These are phyloP conservation scores for Penicillium psychrosexuale DNA, from an alignment of 2,329 filamentous ascomycete genomes.

Conservation along the genomic window DNA sequence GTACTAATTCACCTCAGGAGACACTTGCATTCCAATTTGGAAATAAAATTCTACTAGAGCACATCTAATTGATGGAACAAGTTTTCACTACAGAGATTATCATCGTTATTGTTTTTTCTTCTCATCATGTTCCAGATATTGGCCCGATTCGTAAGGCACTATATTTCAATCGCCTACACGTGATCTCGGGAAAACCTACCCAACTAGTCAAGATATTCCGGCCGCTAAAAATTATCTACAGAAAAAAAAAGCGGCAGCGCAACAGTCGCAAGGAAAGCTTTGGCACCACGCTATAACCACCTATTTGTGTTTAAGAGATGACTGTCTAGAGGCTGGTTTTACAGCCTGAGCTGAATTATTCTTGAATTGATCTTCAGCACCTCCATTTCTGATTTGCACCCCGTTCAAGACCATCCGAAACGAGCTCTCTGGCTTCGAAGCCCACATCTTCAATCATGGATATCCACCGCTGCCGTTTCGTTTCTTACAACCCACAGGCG, in stretches of 20 bases:
- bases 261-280: conserved; percentile 18
- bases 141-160: conserved; percentile 7
- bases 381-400: conserved; percentile 13
- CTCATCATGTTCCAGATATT: neutral
- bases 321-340: conserved; percentile 21
- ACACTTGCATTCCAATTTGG: neutral
- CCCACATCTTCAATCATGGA: conserved; percentile 62
- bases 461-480: conserved; percentile 94
- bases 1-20: too few species aligned
- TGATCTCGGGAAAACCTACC: conserved; percentile 8
- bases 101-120: neutral
- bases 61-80: too few species aligned
- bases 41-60: neutral
- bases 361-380: conserved; percentile 16
- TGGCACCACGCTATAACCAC: conserved; percentile 13
- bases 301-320: conserved; percentile 16
- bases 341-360: conserved; percentile 14
- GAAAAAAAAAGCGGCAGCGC: conserved; percentile 29
- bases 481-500: conserved; percentile 83
- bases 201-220: conserved; percentile 25
- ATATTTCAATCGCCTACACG: neutral
- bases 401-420: conserved; percentile 8
- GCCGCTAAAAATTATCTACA: conserved; percentile 30
- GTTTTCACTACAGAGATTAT: neutral
- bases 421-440: conserved; percentile 18